Conservation (phyloP, 75 land plant genomes). For the Pseudotsuga menziesii region DNA sequence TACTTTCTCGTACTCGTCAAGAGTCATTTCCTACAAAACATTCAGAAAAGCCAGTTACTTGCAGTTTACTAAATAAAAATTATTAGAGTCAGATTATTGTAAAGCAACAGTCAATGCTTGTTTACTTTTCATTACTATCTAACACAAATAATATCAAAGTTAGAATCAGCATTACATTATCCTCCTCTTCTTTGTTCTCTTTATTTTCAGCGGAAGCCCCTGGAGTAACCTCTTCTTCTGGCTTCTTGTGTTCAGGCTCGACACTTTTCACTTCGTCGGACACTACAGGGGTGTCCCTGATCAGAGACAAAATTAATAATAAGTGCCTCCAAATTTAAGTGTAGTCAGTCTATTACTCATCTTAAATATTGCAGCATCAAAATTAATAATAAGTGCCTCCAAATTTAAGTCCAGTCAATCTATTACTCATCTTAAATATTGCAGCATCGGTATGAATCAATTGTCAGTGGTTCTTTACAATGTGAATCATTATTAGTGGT, state of each 20-base stretch:
- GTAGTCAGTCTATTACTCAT: neutral
- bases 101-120: no score
- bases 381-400: neutral
- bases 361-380: no score
- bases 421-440: neutral
- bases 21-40: slow-evolving; percentile 47
- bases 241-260: slow-evolving; percentile 28
- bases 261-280: slow-evolving; percentile 25
- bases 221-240: slow-evolving; percentile 28
- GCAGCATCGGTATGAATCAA: no score
- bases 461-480: no score
- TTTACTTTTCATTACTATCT: no score
- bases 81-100: no score
- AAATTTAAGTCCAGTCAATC: neutral
- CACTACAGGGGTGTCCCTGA: slow-evolving; percentile 35
- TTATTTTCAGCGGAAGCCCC: slow-evolving; percentile 16
- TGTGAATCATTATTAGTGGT: no score
- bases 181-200: slow-evolving; percentile 63
- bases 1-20: slow-evolving; percentile 69
- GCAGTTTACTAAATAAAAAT: no score
- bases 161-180: slow-evolving; percentile 50
- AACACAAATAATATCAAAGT: no score
- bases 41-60: no score
- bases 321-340: neutral
- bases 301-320: neutral